Evolutionary conservation across 257 asterid species (phyloP), one percentile per base, ranked within the genome.

Genomic region (Pogostemon cablin): DNA sequence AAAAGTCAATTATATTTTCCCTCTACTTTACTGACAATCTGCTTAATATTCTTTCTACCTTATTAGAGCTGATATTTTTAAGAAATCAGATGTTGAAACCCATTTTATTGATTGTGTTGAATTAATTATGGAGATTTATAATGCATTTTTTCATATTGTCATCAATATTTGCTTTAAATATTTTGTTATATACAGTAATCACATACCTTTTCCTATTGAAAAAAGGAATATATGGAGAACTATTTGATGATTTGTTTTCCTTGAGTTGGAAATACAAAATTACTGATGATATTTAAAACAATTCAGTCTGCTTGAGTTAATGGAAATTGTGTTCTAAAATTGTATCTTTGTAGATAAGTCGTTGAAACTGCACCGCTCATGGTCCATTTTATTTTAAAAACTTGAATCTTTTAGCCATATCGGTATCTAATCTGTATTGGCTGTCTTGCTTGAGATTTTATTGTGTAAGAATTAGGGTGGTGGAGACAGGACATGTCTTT

Each of bases 401-500:
- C 17, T 15, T 15, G 17, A 15, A 15, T 15, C 17, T 15, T 15
- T 15, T 15, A 71, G 9, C 35, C 37, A 50, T 34, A 34, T 67
- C 46, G 32, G 35, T 25, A 41, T 61, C 62, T 53, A 44, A 49
- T 55, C 43, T 66, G 47, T 7, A 43, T 15, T 15, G 17, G 17
- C 17, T 15, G 17, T 15, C 17, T 15, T 15, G 17, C 17, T 15
- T 15, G 17, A 15, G 17, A 15, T 15, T 15, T 15, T 15, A 15
- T 15, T 15, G 17, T 15, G 17, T 15, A 15, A 15, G 17, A 15
- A 15, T 15, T 15, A 15, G 17, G 17, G 17, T 15, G 55, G 62
- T 38, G 53, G 46, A 12, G 83, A 57, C 49, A 43, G 68, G 73
- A 53, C 37, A 15, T 41, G 4, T 61, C 39, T 44, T 66, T 3